These are phyloP conservation scores for Chimonanthus praecox DNA, from an alignment of 164 flowering plant species.

Conservation along the genomic window DNA sequence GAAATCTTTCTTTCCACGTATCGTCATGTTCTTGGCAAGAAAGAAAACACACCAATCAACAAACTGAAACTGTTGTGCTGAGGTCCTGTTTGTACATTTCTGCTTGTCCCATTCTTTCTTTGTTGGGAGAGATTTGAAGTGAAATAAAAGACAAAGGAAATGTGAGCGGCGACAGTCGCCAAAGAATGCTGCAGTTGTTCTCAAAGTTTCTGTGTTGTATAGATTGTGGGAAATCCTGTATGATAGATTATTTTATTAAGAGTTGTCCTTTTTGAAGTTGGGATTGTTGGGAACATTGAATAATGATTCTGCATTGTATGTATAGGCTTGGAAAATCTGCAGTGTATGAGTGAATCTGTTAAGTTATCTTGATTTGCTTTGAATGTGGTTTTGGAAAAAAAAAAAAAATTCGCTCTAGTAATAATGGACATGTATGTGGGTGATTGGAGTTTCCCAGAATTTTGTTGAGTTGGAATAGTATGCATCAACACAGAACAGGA, in stretches of 20 bases:
- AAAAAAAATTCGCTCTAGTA: not conserved
- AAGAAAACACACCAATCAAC: slow-evolving; percentile 29
- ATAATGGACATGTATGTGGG: not conserved
- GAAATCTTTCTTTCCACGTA: slow-evolving; percentile 62
- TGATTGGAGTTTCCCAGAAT: not conserved
- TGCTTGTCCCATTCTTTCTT: not conserved
- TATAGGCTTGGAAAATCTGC: not conserved
- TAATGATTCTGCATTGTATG: slow-evolving; percentile 2
- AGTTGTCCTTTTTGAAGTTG: not conserved
- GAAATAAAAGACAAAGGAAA: not conserved
- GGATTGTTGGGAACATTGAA: not conserved
- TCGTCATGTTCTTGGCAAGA: slow-evolving; percentile 62
- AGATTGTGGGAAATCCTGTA: slow-evolving; percentile 2
- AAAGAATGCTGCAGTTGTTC: not conserved
- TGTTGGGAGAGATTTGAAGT: not conserved
- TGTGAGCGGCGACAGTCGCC: not conserved
- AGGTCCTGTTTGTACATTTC: not conserved
- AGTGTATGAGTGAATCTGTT: not conserved
- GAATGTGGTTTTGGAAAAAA: not conserved
- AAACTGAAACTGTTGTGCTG: slow-evolving; percentile 3
- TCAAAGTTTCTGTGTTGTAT: not conserved
- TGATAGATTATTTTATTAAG: not conserved
- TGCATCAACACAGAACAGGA: too few species aligned
- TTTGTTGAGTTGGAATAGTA: not conserved
- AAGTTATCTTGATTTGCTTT: not conserved